A percentile compares a stretch with the other conserved stretches of the same genome.
Conservation (phyloP, 1,139 yeast genomes). For the Geotrichum histeridarum region DNA sequence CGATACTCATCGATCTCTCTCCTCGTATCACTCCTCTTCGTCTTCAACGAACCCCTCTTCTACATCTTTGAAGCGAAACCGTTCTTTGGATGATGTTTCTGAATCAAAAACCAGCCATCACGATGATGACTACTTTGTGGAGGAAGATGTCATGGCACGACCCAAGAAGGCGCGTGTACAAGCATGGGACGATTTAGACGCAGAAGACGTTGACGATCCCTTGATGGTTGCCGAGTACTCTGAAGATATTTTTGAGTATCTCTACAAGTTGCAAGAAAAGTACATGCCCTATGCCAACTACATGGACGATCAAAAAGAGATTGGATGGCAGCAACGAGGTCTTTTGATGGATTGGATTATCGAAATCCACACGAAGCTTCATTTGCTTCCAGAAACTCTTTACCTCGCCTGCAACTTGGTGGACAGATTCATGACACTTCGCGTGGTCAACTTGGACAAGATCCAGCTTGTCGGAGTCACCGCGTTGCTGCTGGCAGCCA, state of each 20-base stretch:
- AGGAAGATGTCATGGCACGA: not conserved
- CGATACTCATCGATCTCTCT: not conserved
- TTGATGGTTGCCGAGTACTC: constrained; percentile 93
- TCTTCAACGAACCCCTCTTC: not conserved
- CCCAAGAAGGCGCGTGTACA: constrained; percentile 16
- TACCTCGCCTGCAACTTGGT: constrained; percentile 82
- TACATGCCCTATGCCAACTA: constrained; percentile 78
- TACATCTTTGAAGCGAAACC: not conserved
- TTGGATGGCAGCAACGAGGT: constrained; percentile 81
- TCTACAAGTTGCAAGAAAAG: constrained; percentile 65
- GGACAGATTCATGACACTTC: constrained; percentile 84
- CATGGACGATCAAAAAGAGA: constrained; percentile 65
- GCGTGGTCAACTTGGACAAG: constrained; percentile 74
- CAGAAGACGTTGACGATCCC: constrained; percentile 87
- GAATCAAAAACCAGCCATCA: not conserved
- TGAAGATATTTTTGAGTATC: constrained; percentile 73
- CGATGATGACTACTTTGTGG: constrained; percentile 5
- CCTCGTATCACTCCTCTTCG: not conserved
- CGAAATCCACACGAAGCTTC: constrained; percentile 82
- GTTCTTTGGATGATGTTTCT: not conserved
- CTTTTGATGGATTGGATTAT: constrained; percentile 93
- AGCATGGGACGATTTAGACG: constrained; percentile 84
- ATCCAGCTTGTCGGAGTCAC: constrained; percentile 89
- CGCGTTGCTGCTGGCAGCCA: constrained; percentile 85
- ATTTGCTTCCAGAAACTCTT: constrained; percentile 84